These are phyloP conservation scores for Alternaria angustiovoidea DNA, from an alignment of 2,329 filamentous ascomycete species.

Conservation along the genomic window DNA sequence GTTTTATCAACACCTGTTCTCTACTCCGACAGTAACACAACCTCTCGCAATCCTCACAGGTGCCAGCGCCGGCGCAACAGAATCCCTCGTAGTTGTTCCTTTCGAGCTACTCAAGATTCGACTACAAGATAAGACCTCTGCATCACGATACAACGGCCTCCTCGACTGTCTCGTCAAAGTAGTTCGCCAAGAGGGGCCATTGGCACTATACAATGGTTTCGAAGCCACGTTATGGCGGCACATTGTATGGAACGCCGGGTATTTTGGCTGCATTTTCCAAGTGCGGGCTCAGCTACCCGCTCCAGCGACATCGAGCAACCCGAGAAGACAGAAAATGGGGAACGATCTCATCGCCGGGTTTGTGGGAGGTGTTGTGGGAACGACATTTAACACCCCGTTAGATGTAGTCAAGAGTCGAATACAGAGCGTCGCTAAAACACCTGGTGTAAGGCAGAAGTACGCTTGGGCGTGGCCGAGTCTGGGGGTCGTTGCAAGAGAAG, in stretches of 20 bases:
- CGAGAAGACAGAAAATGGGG: conserved; percentile 33
- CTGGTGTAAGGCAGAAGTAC: conserved; percentile 37
- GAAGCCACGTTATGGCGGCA: conserved; percentile 44
- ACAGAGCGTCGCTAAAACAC: conserved; percentile 40
- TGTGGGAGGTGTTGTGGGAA: conserved; percentile 40
- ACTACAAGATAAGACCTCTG: conserved; percentile 39
- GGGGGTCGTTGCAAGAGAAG: conserved; percentile 36
- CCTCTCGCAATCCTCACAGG: conserved; percentile 39
- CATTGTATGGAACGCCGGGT: conserved; percentile 45
- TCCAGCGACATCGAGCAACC: conserved; percentile 21
- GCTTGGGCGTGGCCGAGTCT: conserved; percentile 43
- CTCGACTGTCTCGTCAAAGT: conserved; percentile 41
- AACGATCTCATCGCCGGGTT: conserved; percentile 43
- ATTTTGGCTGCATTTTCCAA: conserved; percentile 46
- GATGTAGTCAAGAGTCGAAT: conserved; percentile 46
- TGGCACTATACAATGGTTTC: conserved; percentile 43
- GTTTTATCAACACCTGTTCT: conserved; percentile 37
- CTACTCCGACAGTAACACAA: conserved; percentile 30
- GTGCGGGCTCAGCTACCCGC: conserved; percentile 35
- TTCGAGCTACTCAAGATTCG: conserved; percentile 45
- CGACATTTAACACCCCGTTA: conserved; percentile 42
- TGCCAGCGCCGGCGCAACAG: conserved; percentile 39
- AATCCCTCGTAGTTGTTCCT: conserved; percentile 44
- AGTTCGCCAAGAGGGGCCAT: conserved; percentile 33
- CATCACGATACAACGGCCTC: conserved; percentile 37